These are phyloP conservation scores for Saksenaea oblongispora DNA, from an alignment of 371 early-diverging fungal species.

Conservation along the genomic window DNA sequence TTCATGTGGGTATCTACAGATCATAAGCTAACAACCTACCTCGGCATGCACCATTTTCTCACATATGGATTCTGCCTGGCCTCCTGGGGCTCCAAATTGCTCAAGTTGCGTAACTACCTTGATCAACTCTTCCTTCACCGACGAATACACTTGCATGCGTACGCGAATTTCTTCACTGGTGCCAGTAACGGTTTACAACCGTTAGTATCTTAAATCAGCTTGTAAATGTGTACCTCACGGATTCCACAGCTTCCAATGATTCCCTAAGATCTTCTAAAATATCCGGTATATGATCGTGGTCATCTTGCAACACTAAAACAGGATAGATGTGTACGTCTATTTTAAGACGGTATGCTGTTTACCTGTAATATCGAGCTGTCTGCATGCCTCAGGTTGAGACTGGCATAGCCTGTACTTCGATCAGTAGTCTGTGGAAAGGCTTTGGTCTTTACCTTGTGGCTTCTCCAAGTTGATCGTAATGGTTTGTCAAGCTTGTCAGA, in stretches of 20 bases:
- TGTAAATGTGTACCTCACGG: slow-evolving; percentile 19
- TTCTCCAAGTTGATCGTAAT: slow-evolving; percentile 50
- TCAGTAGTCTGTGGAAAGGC: background rate
- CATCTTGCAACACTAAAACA: slow-evolving; percentile 32
- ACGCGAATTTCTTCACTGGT: slow-evolving; percentile 37
- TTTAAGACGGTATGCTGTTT: too few relatives aligned
- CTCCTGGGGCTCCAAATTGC: slow-evolving; percentile 24
- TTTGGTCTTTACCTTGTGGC: slow-evolving; percentile 34
- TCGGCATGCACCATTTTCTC: slow-evolving; percentile 37
- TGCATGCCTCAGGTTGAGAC: slow-evolving; percentile 31
- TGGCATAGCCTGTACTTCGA: slow-evolving; percentile 28
- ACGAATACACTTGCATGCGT: slow-evolving; percentile 28
- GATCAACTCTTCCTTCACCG: slow-evolving; percentile 29
- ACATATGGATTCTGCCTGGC: slow-evolving; percentile 32
- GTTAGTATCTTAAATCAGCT: background rate
- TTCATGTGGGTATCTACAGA: background rate
- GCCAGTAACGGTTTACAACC: background rate
- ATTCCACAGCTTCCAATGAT: slow-evolving; percentile 34
- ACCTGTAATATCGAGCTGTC: slow-evolving; percentile 40
- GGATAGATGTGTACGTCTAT: background rate
- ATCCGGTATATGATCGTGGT: slow-evolving; percentile 44
- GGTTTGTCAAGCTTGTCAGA: slow-evolving; percentile 44
- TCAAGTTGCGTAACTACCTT: slow-evolving; percentile 36
- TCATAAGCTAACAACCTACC: slow-evolving; percentile 1
- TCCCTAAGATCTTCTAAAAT: slow-evolving; percentile 38